Evolutionary conservation across 139 green algal species (phyloP), one percentile per base, ranked within the genome.

Genomic region (Haematococcus sp.): DNA sequence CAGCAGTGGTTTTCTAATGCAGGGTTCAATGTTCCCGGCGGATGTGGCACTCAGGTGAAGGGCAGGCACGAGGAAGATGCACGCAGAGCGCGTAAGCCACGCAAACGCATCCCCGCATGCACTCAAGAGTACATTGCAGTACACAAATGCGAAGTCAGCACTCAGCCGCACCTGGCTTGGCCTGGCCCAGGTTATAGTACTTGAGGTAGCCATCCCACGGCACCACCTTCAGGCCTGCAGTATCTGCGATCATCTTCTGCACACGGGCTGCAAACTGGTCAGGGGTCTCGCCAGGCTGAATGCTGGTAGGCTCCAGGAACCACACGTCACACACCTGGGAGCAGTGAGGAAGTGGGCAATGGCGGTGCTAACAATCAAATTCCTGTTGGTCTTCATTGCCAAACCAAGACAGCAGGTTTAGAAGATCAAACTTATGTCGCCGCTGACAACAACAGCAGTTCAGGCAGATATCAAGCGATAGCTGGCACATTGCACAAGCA

Each of bases 181-280:
- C 96, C 60, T 89, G 81, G 0, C 84, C 93, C 30, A 98, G 88
- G 63, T 96, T 97, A 83, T 98, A 98, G 73, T 98, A 98, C 79
- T 98, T 98, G 32, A 98, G 91, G 81, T 98, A 98, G 31, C 95
- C 95, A 77, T 98, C 95, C 94, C 93, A 97, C 22, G 90, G 89
- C 23, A 93, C 90, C 22, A 92, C 72, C 40, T 81, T 76, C 56
- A 95, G 52, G 9, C 66, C 66, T 63, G 66, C 66, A 58, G 80
- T 84, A 15, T 87, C 58, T 0, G 93, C 93, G 60, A 97, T 97
- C 79, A 97, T 86, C 22, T 68, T 68, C 81, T 96, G 90, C 70
- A 98, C 90, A 3, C 94, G 84, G 33, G 88, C 82, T 2, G 95
- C 91, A 84, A 98, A 98, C 58, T 94, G 85, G 63, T 92, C 81